These are phyloP conservation scores for Kluyveromyces dobzhanskii DNA, from an alignment of 805 yeast genomes.

Conservation along the genomic window DNA sequence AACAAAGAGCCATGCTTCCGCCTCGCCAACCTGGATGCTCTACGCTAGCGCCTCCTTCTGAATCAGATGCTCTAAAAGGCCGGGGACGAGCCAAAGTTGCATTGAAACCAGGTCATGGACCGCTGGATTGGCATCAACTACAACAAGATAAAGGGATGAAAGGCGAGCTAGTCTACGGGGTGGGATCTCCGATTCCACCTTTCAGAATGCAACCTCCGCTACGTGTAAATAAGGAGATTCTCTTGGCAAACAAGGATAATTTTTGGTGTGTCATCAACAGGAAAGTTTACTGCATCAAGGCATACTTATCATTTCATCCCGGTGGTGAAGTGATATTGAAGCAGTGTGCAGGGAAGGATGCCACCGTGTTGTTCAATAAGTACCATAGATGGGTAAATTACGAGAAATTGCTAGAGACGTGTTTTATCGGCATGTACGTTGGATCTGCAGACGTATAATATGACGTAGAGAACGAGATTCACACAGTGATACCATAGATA, in stretches of 20 bases:
- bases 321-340: slow-evolving; percentile 82
- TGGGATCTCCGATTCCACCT: slow-evolving; percentile 13
- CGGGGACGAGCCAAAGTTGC: slow-evolving; percentile 19
- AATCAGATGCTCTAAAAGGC: neutral
- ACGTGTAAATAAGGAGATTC: slow-evolving; percentile 46
- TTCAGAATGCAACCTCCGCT: slow-evolving; percentile 35
- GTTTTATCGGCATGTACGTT: slow-evolving; percentile 56
- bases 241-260: slow-evolving; percentile 59
- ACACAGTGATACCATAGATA: too few relatives aligned
- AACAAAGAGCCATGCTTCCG: neutral
- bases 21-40: slow-evolving; percentile 9
- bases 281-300: slow-evolving; percentile 79
- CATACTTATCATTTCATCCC: slow-evolving; percentile 81
- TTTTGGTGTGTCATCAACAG: slow-evolving; percentile 82
- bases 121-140: slow-evolving; percentile 26
- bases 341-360: slow-evolving; percentile 71
- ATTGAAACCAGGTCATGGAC: slow-evolving; percentile 29
- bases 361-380: slow-evolving; percentile 64
- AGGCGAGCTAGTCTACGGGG: slow-evolving; percentile 17
- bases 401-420: slow-evolving; percentile 70
- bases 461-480: slow-evolving; percentile 2
- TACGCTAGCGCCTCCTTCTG: slow-evolving; percentile 6
- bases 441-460: slow-evolving; percentile 1
- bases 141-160: slow-evolving; percentile 9
- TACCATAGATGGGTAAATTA: slow-evolving; percentile 78